phyloP scores from a whole-genome alignment of 306 rosid genomes.

The Prunus fruticosa region DNA sequence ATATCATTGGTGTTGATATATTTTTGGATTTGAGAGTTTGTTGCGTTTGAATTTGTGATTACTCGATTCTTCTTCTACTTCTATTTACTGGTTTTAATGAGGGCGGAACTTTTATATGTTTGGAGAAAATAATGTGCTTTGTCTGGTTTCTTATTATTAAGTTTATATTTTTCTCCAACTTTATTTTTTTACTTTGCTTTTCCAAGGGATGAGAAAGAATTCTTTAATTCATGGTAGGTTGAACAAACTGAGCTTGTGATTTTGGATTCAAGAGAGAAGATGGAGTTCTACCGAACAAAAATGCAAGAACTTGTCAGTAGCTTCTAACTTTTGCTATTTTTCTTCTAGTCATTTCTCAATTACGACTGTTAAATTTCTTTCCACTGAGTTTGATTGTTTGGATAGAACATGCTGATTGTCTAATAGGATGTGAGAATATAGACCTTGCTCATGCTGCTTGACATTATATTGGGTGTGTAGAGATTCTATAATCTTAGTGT shows the following conservation, averaged over 20 bases:
- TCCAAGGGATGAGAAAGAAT: slow-evolving; percentile 8
- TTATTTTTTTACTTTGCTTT: slow-evolving; percentile 1
- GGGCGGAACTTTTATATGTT: background rate
- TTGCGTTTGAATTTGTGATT: background rate
- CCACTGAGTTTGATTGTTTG: background rate
- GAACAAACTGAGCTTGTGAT: slow-evolving; percentile 51
- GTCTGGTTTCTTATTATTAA: background rate
- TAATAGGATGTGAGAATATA: background rate
- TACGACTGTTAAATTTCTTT: background rate
- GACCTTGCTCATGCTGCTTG: background rate
- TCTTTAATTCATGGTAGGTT: slow-evolving; percentile 43
- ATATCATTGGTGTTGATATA: background rate
- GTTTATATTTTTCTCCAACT: background rate
- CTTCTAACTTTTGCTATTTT: slow-evolving; percentile 27
- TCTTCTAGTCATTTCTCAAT: slow-evolving; percentile 18
- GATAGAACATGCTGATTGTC: background rate
- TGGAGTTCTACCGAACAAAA: slow-evolving; percentile 73
- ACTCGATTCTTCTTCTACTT: background rate
- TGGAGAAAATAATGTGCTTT: background rate
- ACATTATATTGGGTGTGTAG: background rate
- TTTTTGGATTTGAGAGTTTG: background rate
- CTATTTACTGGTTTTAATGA: background rate
- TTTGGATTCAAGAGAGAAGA: slow-evolving; percentile 88
- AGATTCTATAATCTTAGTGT: slow-evolving; percentile 6
- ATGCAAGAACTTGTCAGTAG: slow-evolving; percentile 96